A percentile compares a stretch with the other conserved stretches of the same genome.
phyloP scores from a whole-genome alignment of 305 asterid species.

The Fraxinus nigra region DNA sequence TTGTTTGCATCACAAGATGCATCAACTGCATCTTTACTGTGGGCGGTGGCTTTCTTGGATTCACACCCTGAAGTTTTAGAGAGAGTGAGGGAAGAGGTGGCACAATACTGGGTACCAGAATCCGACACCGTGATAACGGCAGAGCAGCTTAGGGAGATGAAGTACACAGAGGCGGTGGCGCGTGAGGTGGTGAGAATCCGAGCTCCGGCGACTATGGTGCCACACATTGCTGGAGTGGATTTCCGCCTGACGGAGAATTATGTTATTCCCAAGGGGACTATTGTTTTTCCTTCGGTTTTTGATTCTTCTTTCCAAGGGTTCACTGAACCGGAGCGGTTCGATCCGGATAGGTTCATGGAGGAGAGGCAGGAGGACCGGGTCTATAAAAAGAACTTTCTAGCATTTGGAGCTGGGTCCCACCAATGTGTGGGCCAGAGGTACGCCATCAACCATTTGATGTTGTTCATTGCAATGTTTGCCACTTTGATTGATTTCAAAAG shows the following conservation, averaged over 20 bases:
- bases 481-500: constrained; percentile 58
- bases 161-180: constrained; percentile 76
- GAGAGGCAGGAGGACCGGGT: constrained; percentile 66
- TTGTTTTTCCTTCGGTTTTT: constrained; percentile 69
- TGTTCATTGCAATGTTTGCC: constrained; percentile 59
- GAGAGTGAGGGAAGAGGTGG: constrained; percentile 51
- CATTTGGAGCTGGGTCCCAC: constrained; percentile 82
- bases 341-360: constrained; percentile 70
- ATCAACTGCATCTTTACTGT: constrained; percentile 63
- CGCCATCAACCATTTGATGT: constrained; percentile 61
- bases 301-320: constrained; percentile 78
- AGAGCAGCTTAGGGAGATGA: constrained; percentile 62
- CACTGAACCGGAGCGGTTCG: constrained; percentile 63
- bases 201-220: constrained; percentile 79
- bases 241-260: constrained; percentile 54
- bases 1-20: constrained; percentile 82
- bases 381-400: constrained; percentile 55
- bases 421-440: constrained; percentile 84
- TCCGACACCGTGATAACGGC: constrained; percentile 31
- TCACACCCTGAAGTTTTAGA: constrained; percentile 47
- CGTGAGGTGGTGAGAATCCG: constrained; percentile 68
- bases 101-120: constrained; percentile 42
- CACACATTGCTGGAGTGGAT: constrained; percentile 70
- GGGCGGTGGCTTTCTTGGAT: constrained; percentile 61
- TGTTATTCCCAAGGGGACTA: constrained; percentile 60